Evolutionary conservation across 148 eudicot genomes (phyloP), one percentile per base, ranked within the genome.

Genomic region (Agrostemma githago): DNA sequence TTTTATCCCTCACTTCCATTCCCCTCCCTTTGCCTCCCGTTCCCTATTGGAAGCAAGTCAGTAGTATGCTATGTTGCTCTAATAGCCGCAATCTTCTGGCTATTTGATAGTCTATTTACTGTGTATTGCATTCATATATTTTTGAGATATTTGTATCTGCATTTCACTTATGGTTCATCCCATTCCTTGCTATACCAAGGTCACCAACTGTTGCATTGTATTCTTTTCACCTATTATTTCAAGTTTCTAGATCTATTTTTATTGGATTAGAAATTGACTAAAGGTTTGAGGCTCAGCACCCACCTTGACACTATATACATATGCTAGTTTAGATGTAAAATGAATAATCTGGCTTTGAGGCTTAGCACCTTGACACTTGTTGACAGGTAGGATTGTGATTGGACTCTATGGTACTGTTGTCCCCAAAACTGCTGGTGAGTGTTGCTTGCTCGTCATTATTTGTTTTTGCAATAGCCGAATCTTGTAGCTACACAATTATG

Each of bases 361-460:
- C 77, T 76, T 68, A 71, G 53, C 19, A 20, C 57, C 12, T 38
- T 61, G 2, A 43, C 64, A 66, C 72, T 46, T 66, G 70, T 71
- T 66, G 74, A 77, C 98, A 95, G 98, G 97, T 77, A 86, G 98
- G 82, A 92, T 95, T 38, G 89, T 92, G 48, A 88, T 95, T 78
- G 98, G 98, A 78, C 85, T 95, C 76, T 95, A 87, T 82, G 98
- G 98, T 62, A 78, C 83, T 62, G 88, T 82, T 70, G 97, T 92
- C 44, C 98, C 96, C 4, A 95, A 88, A 87, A 90, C 98, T 71
- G 85, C 80, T 70, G 98, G 98, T 92, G 76, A 74, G 78, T 60
- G 69, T 73, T 16, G 72, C 48, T 39, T 76, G 65, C 70, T 44
- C 65, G 40, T 62, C 59, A 68, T 21, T 71, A 43, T 57, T 51